Evolutionary conservation across 2,329 filamentous ascomycete species (phyloP).

Genomic region (Cladosporium halotolerans): DNA sequence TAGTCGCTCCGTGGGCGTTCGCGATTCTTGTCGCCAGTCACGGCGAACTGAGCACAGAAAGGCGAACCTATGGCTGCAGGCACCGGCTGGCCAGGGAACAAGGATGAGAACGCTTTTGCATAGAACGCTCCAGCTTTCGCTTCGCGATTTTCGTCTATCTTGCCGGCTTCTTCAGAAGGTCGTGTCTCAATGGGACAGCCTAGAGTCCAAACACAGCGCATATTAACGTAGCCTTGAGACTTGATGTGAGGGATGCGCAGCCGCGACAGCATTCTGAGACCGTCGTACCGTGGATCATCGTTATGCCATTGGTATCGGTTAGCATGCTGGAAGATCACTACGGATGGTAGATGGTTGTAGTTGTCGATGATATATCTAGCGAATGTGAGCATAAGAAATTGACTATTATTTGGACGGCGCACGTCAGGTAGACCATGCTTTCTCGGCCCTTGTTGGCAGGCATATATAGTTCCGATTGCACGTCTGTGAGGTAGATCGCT

Average conservation of each 20-base stretch:
- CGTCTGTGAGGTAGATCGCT: constrained; percentile 40
- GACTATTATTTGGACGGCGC: constrained; percentile 14
- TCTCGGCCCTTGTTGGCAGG: constrained; percentile 45
- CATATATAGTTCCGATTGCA: constrained; percentile 35
- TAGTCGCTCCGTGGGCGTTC: constrained; percentile 45
- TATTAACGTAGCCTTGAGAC: constrained; percentile 47
- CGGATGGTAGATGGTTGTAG: constrained; percentile 49
- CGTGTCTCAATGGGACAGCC: constrained; percentile 48
- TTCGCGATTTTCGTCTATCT: constrained; percentile 21
- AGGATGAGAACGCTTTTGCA: constrained; percentile 42
- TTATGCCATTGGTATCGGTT: constrained; percentile 53
- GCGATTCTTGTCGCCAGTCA: constrained; percentile 42
- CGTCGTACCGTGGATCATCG: constrained; percentile 46
- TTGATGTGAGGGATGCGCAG: constrained; percentile 45
- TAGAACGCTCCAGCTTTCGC: constrained; percentile 45
- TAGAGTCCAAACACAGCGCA: constrained; percentile 48
- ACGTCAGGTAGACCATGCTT: constrained; percentile 46
- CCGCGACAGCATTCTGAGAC: constrained; percentile 42
- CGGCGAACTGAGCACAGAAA: constrained; percentile 53
- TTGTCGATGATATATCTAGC: constrained; percentile 46
- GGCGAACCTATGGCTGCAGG: constrained; percentile 44
- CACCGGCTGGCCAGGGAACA: constrained; percentile 39
- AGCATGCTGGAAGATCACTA: constrained; percentile 55
- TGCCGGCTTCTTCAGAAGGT: constrained; percentile 35
- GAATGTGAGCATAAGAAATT: neutral